Evolutionary conservation across 257 asterid species (phyloP).

Genomic region (Nicotiana sylvestris): DNA sequence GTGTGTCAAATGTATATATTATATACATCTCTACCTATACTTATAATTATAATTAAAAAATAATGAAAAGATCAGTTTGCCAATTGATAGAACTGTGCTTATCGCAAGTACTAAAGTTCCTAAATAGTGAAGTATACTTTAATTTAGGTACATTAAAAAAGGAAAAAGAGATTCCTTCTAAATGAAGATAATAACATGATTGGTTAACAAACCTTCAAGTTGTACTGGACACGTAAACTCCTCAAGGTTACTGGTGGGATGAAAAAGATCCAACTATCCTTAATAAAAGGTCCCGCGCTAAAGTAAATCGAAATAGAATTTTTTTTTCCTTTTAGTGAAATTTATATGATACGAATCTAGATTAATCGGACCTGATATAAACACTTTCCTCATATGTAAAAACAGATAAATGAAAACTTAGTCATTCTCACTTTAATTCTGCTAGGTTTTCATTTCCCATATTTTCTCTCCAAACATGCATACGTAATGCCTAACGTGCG

Average conservation of each 20-base stretch:
- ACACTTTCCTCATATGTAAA: neutral
- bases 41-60: neutral
- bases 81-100: neutral
- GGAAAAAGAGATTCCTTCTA: neutral
- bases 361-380: no score
- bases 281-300: no score
- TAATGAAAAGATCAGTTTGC: neutral
- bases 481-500: conserved; percentile 5
- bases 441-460: neutral
- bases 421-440: neutral
- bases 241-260: no score
- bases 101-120: neutral
- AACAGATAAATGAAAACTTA: neutral
- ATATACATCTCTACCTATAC: no score
- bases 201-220: neutral
- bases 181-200: neutral
- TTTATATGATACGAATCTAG: no score
- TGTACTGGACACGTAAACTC: no score
- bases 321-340: no score
- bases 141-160: neutral
- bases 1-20: neutral
- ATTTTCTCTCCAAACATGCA: neutral
- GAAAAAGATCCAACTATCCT: no score
- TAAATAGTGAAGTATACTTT: neutral
- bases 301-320: no score